These are phyloP conservation scores for Fusarium sp. DNA, from an alignment of 2,329 filamentous ascomycete species.

Conservation along the genomic window DNA sequence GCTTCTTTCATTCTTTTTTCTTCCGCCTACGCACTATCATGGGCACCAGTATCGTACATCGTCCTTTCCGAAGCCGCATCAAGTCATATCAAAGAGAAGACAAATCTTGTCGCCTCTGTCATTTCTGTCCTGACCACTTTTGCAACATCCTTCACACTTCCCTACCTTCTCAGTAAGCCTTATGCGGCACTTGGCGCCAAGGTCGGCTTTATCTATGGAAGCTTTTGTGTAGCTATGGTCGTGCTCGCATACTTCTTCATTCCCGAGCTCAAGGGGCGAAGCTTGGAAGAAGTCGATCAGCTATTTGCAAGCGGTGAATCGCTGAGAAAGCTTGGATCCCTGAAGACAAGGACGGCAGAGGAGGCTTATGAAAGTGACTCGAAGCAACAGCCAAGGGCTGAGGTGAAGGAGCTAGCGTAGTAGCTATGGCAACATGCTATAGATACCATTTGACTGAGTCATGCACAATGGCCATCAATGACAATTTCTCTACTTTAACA, in stretches of 20 bases:
- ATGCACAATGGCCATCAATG: fast-evolving
- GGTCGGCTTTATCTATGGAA: constrained; percentile 53
- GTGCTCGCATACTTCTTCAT: constrained; percentile 50
- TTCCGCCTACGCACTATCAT: constrained; percentile 41
- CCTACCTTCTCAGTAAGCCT: constrained; percentile 48
- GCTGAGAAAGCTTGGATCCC: background rate
- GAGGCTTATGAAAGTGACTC: background rate
- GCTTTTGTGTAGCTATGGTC: constrained; percentile 3
- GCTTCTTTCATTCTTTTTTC: constrained; percentile 42
- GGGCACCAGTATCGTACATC: constrained; percentile 43
- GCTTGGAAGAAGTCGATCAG: constrained; percentile 63
- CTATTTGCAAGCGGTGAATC: constrained; percentile 40
- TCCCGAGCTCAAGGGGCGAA: constrained; percentile 64
- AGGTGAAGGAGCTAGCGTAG: background rate
- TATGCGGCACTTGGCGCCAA: constrained; percentile 49
- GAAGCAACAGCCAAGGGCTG: background rate
- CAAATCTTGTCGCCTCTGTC: constrained; percentile 41
- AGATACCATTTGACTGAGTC: background rate
- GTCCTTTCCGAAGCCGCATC: constrained; percentile 40
- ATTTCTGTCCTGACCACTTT: constrained; percentile 46
- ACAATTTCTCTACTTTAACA: too few species aligned
- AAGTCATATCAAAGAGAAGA: constrained; percentile 45
- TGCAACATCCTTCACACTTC: constrained; percentile 48
- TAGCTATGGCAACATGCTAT: fast-evolving
- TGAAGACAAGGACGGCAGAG: background rate